Evolutionary conservation across 192 early-diverging fungal genomes (phyloP).

Genomic region (Umbelopsis sp.): DNA sequence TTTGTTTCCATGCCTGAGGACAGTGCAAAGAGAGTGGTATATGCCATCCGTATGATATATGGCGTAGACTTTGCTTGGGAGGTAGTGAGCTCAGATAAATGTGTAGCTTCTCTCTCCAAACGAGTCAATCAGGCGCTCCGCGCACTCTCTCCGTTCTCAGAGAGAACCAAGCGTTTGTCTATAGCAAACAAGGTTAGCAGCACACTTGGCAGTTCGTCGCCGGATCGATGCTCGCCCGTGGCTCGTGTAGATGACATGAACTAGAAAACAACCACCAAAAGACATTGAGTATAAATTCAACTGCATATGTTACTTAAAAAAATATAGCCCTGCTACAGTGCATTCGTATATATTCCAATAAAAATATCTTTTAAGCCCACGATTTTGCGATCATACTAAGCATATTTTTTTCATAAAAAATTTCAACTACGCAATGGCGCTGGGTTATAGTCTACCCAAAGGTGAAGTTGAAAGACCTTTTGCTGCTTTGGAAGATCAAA

Average conservation of each 20-base stretch:
- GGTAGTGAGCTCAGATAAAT: constrained; percentile 56
- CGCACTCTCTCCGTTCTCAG: not conserved
- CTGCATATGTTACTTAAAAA: too few relatives aligned
- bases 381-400: not conserved
- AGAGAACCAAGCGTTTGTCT: not conserved
- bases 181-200: constrained; percentile 16
- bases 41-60: constrained; percentile 80
- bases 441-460: too few relatives aligned
- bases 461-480: not conserved
- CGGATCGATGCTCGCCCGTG: constrained; percentile 17
- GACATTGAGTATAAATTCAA: too few relatives aligned
- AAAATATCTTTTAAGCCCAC: not conserved
- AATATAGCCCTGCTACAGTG: too few relatives aligned
- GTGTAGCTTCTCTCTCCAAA: constrained; percentile 43
- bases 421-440: not conserved
- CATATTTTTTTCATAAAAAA: constrained; percentile 3
- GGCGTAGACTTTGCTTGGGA: constrained; percentile 90
- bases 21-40: constrained; percentile 73
- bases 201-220: constrained; percentile 12
- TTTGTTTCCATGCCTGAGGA: constrained; percentile 59
- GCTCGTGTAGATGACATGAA: constrained; percentile 15
- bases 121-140: constrained; percentile 9
- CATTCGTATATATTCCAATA: not conserved
- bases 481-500: not conserved
- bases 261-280: not conserved